Conservation (phyloP, 768 basidiomycete genomes). For the Tylopilus intermedius region DNA sequence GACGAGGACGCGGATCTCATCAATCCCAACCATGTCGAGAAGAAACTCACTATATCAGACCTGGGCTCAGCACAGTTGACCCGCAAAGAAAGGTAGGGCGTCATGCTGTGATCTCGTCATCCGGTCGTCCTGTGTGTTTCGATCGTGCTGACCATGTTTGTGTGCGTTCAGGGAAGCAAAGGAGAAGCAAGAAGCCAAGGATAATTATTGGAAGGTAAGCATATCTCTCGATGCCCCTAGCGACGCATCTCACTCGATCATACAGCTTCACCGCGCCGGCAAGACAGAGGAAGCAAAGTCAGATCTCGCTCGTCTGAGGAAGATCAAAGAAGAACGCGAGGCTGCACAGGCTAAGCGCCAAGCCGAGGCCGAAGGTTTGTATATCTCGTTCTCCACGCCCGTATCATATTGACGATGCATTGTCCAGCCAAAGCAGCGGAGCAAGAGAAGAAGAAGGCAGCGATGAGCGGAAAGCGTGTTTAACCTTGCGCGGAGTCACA, state of each 20-base stretch:
- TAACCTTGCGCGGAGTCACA: conserved; percentile 33
- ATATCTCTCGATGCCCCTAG: not conserved
- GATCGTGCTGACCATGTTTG: not conserved
- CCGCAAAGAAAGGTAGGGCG: conserved; percentile 57
- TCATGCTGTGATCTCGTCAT: not conserved
- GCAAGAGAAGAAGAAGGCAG: conserved; percentile 51
- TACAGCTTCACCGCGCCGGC: conserved; percentile 66
- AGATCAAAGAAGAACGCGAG: conserved; percentile 84
- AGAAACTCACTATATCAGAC: conserved; percentile 74
- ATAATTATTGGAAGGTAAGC: conserved; percentile 79
- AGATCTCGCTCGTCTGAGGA: conserved; percentile 80
- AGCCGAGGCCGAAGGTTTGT: conserved; percentile 80
- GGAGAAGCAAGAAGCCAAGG: conserved; percentile 86
- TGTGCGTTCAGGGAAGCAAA: conserved; percentile 66
- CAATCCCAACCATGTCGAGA: conserved; percentile 74
- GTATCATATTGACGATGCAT: not conserved
- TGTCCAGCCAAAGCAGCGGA: conserved; percentile 59
- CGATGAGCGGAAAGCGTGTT: conserved; percentile 23
- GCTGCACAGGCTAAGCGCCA: conserved; percentile 82
- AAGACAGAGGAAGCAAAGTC: conserved; percentile 89
- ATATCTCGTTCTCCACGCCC: not conserved
- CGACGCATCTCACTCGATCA: not conserved
- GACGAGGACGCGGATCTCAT: conserved; percentile 67
- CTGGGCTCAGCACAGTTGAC: conserved; percentile 59
- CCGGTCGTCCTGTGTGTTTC: not conserved